Evolutionary conservation across 805 yeast genomes (phyloP).

Genomic region (Sungouiella thailandica): DNA sequence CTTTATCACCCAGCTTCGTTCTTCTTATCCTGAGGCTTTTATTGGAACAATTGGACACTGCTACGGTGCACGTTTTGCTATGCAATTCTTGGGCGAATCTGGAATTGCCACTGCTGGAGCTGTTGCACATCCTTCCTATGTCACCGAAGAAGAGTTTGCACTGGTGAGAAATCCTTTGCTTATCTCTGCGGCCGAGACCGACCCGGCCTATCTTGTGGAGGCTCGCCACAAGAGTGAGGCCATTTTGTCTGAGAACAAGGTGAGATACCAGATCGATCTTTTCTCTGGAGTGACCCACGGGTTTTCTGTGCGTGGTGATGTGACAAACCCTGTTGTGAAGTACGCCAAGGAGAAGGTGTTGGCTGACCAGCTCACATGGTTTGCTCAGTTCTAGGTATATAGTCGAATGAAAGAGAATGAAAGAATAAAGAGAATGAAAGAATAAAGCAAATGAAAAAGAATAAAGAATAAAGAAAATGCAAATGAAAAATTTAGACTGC

Average conservation of each 20-base stretch:
- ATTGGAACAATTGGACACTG: constrained; percentile 30
- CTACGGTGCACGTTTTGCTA: constrained; percentile 68
- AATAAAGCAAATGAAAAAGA: no score
- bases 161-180: constrained; percentile 55
- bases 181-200: constrained; percentile 72
- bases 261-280: constrained; percentile 53
- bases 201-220: constrained; percentile 55
- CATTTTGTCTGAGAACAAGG: constrained; percentile 37
- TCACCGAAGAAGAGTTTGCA: constrained; percentile 55
- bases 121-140: constrained; percentile 75
- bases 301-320: constrained; percentile 72
- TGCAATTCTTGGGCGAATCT: constrained; percentile 42
- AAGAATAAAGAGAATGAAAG: no score
- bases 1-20: background rate
- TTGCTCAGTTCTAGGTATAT: background rate
- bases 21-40: background rate
- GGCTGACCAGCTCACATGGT: background rate
- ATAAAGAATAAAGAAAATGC: no score
- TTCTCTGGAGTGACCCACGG: constrained; percentile 69
- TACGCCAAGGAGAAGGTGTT: constrained; percentile 59
- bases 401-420: no score
- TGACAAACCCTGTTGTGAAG: constrained; percentile 41
- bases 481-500: no score
- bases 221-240: constrained; percentile 55
- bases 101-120: constrained; percentile 56